Base-by-base conservation (phyloP, 2,329 filamentous ascomycete genomes). In the Hyphodiscus sp. region DNA sequence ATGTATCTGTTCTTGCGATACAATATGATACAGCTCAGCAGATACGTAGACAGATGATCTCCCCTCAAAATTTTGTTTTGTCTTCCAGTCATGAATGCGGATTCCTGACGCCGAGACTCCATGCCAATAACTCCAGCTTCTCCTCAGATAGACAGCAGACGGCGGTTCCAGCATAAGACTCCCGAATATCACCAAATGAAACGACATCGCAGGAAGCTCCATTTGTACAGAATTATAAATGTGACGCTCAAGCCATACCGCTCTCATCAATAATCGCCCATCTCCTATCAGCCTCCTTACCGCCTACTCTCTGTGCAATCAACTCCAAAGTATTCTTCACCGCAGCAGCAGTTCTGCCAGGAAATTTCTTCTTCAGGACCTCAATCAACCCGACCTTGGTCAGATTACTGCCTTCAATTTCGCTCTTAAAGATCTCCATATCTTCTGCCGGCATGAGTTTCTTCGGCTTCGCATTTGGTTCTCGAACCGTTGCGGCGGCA, bases 351-450 rank as follows among this genome's bases (percentile, higher is more conserved):
- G 85, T 81, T 45, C 85, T 78, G 57, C 84, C 84, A 1, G 85
- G 81, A 60, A 92, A 90, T 61, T 82, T 77, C 65, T 86, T 85
- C 69, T 90, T 89, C 56, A 95, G 69, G 5, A 86, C 77, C 68
- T 92, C 89, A 9, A 89, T 76, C 61, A 94, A 72, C 8, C 87
- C 89, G 1, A 83, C 70, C 70, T 94, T 94, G 41, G 82, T 87
- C 47, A 90, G 73, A 70, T 87, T 80, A 58, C 81, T 86, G 18
- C 83, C 86, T 48, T 83, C 71, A n/a, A 95, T 76, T 1, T 81
- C 81, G 29, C 76, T 72, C 68, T 85, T 91, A 69, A 95, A 89
- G 0, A 54, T 58, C 1, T 59, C 53, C 26, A 68, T 52, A 30
- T 67, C 64, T 11, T 61, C 58, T 7, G 55, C 55, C 0, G 62